These are phyloP conservation scores for Cyclocybe cylindracea DNA, from an alignment of 768 basidiomycete species.

Conservation along the genomic window DNA sequence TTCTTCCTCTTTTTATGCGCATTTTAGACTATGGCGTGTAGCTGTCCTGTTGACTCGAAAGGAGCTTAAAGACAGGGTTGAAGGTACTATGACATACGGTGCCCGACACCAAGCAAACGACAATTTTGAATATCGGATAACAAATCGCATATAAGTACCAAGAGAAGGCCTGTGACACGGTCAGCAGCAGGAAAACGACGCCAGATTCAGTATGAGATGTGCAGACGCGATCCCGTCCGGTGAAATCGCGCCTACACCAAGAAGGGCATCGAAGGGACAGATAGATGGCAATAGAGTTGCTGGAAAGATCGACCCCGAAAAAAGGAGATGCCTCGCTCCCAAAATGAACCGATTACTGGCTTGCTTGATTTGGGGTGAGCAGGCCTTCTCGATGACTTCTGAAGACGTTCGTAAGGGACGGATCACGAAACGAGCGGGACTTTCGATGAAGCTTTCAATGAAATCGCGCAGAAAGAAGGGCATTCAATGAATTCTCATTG, in stretches of 20 bases:
- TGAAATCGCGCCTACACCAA: constrained; percentile 16
- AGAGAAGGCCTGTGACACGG: constrained; percentile 13
- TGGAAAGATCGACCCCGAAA: no score
- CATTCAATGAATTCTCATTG: not conserved
- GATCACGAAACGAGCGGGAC: constrained; percentile 29
- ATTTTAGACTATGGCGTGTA: constrained; percentile 18
- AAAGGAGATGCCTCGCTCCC: no score
- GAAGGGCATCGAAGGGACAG: constrained; percentile 5
- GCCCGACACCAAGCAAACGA: constrained; percentile 22
- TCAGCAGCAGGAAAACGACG: constrained; percentile 9
- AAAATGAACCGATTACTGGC: not conserved
- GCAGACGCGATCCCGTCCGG: constrained; percentile 19
- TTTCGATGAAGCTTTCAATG: constrained; percentile 15
- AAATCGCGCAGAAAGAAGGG: constrained; percentile 9
- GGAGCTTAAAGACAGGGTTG: constrained; percentile 13
- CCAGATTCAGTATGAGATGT: constrained; percentile 7
- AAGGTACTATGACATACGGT: constrained; percentile 12
- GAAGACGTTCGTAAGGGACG: constrained; percentile 11
- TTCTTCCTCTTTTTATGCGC: constrained; percentile 18
- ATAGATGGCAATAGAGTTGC: constrained; percentile 2
- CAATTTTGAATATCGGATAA: constrained; percentile 17
- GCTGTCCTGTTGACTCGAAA: constrained; percentile 17
- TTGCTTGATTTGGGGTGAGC: constrained; percentile 4
- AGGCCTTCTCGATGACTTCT: not conserved
- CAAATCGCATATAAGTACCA: constrained; percentile 13